These are phyloP conservation scores for Paraphysoderma sedebokerense DNA, from an alignment of 371 early-diverging fungal species.

Conservation along the genomic window DNA sequence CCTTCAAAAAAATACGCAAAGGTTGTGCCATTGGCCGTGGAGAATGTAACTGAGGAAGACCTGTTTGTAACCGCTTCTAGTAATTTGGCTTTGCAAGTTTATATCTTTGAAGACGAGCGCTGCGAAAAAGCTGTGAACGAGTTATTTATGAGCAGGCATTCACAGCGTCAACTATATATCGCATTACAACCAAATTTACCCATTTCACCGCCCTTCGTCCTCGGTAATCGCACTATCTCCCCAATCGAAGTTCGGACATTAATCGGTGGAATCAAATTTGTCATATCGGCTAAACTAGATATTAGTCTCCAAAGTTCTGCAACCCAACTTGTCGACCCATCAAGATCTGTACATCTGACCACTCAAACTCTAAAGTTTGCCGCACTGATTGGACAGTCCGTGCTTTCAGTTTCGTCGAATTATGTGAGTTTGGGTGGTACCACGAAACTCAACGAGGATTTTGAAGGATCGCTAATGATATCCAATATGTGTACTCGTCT, in stretches of 20 bases:
- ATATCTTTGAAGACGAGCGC: conserved; percentile 50
- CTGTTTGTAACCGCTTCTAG: conserved; percentile 50
- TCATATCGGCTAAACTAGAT: conserved; percentile 33
- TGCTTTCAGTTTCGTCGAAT: conserved; percentile 35
- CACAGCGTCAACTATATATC: conserved; percentile 43
- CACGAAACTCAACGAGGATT: conserved; percentile 26
- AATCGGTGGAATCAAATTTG: conserved; percentile 67
- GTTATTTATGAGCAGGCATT: conserved; percentile 3
- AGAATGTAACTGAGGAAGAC: conserved; percentile 48
- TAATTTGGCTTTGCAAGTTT: conserved; percentile 63
- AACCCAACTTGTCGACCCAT: conserved; percentile 3
- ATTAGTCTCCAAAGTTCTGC: background rate
- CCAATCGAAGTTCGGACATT: conserved; percentile 40
- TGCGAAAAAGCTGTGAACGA: conserved; percentile 25
- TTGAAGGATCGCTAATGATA: conserved; percentile 31
- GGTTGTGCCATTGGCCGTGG: conserved; percentile 46
- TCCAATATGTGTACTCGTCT: conserved; percentile 25
- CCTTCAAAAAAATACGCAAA: conserved; percentile 55
- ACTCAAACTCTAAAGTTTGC: conserved; percentile 64
- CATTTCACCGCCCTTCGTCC: conserved; percentile 11
- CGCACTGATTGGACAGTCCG: conserved; percentile 62
- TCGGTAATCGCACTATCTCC: background rate
- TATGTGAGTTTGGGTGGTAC: conserved; percentile 19
- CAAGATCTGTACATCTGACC: conserved; percentile 9
- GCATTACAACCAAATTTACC: conserved; percentile 61